phyloP scores from a whole-genome alignment of 164 flowering plant genomes.

The Vitis cinerea region DNA sequence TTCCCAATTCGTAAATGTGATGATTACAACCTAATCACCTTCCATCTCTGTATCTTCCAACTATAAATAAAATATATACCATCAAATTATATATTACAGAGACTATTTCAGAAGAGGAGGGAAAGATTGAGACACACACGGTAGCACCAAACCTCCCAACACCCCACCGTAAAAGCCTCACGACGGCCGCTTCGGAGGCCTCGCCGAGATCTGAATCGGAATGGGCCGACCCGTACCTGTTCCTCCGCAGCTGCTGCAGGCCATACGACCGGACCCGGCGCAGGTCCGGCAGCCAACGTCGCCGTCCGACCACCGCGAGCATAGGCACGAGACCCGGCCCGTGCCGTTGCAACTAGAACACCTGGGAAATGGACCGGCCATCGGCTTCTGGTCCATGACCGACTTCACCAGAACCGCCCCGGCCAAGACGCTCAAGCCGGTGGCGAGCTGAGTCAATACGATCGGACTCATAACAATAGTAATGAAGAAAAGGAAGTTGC shows the following conservation, averaged over 20 bases:
- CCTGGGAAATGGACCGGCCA: conserved; percentile 69
- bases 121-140: no score
- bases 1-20: no score
- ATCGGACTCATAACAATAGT: conserved; percentile 48
- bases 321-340: conserved; percentile 75
- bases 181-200: conserved; percentile 45
- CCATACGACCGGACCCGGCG: conserved; percentile 84
- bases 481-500: background rate
- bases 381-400: conserved; percentile 73
- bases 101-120: no score
- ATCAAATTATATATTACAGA: no score
- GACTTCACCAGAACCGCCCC: conserved; percentile 80
- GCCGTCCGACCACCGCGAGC: conserved; percentile 91
- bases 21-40: no score
- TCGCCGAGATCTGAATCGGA: conserved; percentile 65
- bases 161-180: no score
- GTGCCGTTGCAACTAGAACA: conserved; percentile 88
- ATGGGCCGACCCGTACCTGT: conserved; percentile 88
- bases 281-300: conserved; percentile 88
- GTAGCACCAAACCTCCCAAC: no score
- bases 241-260: conserved; percentile 88
- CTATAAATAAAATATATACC: no score
- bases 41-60: no score
- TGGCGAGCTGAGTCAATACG: conserved; percentile 73
- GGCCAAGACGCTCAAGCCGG: conserved; percentile 81